These are phyloP conservation scores for Symbiodinium pilosum DNA, from an alignment of 73 alveolate species.

Conservation along the genomic window DNA sequence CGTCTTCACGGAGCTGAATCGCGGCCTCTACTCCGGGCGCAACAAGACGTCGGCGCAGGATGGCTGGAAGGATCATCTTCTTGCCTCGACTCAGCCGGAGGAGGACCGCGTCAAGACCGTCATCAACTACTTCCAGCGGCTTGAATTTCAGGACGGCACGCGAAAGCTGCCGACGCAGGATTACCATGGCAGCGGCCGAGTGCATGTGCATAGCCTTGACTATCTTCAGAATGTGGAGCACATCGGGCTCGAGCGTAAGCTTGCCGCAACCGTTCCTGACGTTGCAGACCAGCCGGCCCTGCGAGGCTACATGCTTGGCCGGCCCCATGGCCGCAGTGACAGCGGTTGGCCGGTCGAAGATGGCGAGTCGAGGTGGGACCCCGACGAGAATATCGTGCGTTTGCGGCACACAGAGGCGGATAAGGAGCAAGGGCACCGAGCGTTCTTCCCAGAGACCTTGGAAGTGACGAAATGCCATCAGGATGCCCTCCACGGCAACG, in stretches of 20 bases:
- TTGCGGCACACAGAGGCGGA: conserved; percentile 2
- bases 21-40: background rate
- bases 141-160: conserved; percentile 3
- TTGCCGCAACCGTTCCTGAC: conserved; percentile 32
- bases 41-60: background rate
- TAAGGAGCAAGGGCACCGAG: conserved; percentile 15
- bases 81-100: background rate
- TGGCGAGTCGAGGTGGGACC: background rate
- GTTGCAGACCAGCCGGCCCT: background rate
- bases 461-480: conserved; percentile 11
- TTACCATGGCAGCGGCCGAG: conserved; percentile 68
- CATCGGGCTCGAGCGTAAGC: conserved; percentile 28
- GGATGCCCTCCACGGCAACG: conserved; percentile 22
- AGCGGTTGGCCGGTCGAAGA: conserved; percentile 46
- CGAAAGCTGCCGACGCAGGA: conserved; percentile 50
- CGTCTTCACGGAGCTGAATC: conserved; percentile 24
- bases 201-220: conserved; percentile 44
- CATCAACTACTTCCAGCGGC: conserved; percentile 25
- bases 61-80: conserved; percentile 25
- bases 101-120: background rate
- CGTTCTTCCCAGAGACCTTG: conserved; percentile 19
- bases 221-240: background rate
- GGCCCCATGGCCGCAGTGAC: conserved; percentile 42
- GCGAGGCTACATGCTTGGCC: conserved; percentile 30
- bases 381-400: background rate